Evolutionary conservation across 352 stramenopile genomes (phyloP).

Genomic region (Phytophthora citrophthora): DNA sequence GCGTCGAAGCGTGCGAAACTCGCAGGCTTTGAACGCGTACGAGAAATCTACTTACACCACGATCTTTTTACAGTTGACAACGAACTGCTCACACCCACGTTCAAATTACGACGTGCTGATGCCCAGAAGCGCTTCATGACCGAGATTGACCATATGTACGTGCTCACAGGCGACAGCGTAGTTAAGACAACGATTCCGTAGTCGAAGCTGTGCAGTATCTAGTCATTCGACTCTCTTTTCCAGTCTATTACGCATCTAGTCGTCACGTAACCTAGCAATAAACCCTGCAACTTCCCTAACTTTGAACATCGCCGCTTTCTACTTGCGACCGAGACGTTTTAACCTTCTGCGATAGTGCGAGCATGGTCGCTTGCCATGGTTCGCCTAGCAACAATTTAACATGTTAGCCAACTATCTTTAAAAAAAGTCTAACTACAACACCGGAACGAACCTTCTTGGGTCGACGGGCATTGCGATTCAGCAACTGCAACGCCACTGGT

Average conservation of each 20-base stretch:
- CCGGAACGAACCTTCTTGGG: conserved; percentile 50
- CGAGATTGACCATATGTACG: conserved; percentile 77
- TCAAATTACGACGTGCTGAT: conserved; percentile 94
- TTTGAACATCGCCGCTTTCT: not conserved
- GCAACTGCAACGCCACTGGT: conserved; percentile 50
- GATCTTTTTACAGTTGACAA: conserved; percentile 94
- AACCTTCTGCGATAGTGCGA: conserved; percentile 54
- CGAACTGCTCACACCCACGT: conserved; percentile 95
- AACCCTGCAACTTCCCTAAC: not conserved
- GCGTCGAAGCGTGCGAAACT: conserved; percentile 68
- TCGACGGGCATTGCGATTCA: conserved; percentile 51
- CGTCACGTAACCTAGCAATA: conserved; percentile 20
- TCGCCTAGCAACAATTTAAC: conserved; percentile 31
- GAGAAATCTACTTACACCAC: conserved; percentile 90
- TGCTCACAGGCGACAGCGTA: conserved; percentile 60
- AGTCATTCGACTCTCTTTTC: too few relatives aligned
- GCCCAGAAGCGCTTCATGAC: conserved; percentile 66
- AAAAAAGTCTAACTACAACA: not conserved
- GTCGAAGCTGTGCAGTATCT: too few relatives aligned
- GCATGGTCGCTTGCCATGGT: conserved; percentile 61
- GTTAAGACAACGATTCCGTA: conserved; percentile 34
- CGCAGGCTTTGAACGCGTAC: conserved; percentile 94
- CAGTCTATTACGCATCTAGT: conserved; percentile 24
- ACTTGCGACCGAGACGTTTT: conserved; percentile 49
- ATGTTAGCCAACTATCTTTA: not conserved